These are phyloP conservation scores for Rachicladosporium sp. DNA, from an alignment of 2,329 filamentous ascomycete species.

Conservation along the genomic window DNA sequence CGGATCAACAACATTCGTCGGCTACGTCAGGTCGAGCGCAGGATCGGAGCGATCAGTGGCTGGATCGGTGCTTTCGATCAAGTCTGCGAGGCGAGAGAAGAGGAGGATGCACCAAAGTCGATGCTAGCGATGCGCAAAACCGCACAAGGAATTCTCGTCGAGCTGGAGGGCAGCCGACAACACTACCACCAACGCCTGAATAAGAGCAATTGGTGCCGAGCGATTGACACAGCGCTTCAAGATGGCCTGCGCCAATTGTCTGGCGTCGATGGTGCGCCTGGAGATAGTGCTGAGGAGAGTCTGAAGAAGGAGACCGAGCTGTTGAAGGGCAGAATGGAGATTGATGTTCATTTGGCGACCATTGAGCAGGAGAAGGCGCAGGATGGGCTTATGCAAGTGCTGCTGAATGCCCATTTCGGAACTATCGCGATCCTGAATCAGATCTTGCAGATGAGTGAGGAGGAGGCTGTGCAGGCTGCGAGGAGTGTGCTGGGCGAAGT, in stretches of 20 bases:
- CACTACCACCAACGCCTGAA: slow-evolving; percentile 78
- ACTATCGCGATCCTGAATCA: slow-evolving; percentile 73
- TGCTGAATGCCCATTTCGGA: slow-evolving; percentile 85
- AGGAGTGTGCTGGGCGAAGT: slow-evolving; percentile 66
- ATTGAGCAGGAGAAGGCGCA: slow-evolving; percentile 73
- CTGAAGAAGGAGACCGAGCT: slow-evolving; percentile 75
- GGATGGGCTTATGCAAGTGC: slow-evolving; percentile 67
- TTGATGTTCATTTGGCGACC: slow-evolving; percentile 65
- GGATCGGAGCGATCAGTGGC: slow-evolving; percentile 72
- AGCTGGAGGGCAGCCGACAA: slow-evolving; percentile 80
- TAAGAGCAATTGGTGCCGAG: slow-evolving; percentile 74
- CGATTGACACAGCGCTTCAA: slow-evolving; percentile 75
- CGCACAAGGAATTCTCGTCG: slow-evolving; percentile 74
- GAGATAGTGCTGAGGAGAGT: slow-evolving; percentile 50
- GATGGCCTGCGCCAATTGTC: slow-evolving; percentile 71
- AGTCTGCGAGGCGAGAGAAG: slow-evolving; percentile 60
- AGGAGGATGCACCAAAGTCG: slow-evolving; percentile 54
- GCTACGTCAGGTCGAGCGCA: slow-evolving; percentile 66
- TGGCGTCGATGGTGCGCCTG: slow-evolving; percentile 51
- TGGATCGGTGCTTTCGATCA: slow-evolving; percentile 90
- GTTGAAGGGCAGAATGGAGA: slow-evolving; percentile 68
- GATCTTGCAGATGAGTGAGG: slow-evolving; percentile 69
- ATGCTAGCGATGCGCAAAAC: slow-evolving; percentile 71
- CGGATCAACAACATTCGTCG: slow-evolving; percentile 70
- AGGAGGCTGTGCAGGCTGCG: slow-evolving; percentile 69